Percentiles rank a stretch among this genome's conserved stretches.
Conservation (phyloP, 129 eudicot species). For the Arctium lappa region DNA sequence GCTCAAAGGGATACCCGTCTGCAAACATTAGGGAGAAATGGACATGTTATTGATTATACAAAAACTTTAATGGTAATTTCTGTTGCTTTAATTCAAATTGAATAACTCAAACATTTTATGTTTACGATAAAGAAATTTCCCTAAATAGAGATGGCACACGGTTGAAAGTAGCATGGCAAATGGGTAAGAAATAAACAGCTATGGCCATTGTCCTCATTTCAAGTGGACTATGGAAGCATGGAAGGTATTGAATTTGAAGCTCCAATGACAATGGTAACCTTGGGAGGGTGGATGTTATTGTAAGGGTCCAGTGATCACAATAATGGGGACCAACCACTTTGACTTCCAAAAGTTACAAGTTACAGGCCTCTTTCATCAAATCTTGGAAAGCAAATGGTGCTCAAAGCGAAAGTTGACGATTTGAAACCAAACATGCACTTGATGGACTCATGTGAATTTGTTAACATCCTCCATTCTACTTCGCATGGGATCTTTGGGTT, state of each 20-base stretch:
- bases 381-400: neutral
- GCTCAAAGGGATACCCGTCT: slow-evolving; percentile 87
- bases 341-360: too few species aligned
- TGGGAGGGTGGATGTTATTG: neutral
- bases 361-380: too few species aligned
- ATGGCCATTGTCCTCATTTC: neutral
- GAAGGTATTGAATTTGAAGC: neutral
- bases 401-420: too few species aligned
- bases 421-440: neutral
- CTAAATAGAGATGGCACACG: neutral
- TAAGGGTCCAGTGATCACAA: neutral
- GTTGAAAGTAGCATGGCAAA: neutral
- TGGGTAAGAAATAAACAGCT: neutral
- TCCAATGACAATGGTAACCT: neutral
- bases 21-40: slow-evolving; percentile 26
- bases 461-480: neutral
- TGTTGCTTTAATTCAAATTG: neutral
- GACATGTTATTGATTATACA: neutral
- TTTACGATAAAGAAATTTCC: neutral
- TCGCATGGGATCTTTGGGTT: neutral
- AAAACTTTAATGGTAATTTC: neutral
- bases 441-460: neutral
- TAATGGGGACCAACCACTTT: too few species aligned
- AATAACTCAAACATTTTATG: neutral
- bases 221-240: neutral